Percentiles rank a stretch among this genome's conserved stretches.
These are phyloP conservation scores for Chiua virens DNA, from an alignment of 768 basidiomycete species.

Conservation along the genomic window DNA sequence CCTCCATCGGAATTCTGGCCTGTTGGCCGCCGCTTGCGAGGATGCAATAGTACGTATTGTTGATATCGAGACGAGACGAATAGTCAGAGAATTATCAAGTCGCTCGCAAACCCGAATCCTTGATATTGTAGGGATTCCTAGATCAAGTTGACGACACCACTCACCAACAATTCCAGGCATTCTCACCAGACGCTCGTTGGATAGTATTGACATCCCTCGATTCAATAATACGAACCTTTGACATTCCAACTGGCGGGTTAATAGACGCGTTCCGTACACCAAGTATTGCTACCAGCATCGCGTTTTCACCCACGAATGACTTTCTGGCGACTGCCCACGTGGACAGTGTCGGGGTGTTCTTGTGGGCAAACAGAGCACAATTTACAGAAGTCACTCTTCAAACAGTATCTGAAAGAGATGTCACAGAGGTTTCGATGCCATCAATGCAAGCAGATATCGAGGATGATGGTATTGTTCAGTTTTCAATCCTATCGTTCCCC, in stretches of 20 bases:
- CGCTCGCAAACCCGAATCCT: constrained; percentile 85
- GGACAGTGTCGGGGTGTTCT: constrained; percentile 89
- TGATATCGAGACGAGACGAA: constrained; percentile 85
- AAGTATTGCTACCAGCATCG: constrained; percentile 84
- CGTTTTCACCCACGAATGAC: constrained; percentile 94
- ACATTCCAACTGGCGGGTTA: constrained; percentile 88
- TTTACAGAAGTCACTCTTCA: constrained; percentile 84
- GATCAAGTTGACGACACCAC: neutral
- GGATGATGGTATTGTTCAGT: constrained; percentile 64
- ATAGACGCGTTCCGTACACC: constrained; percentile 91
- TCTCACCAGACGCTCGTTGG: constrained; percentile 96
- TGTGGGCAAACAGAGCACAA: constrained; percentile 99
- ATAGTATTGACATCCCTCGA: constrained; percentile 86
- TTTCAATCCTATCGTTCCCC: neutral
- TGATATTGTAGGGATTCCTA: constrained; percentile 66
- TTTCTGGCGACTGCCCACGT: constrained; percentile 95
- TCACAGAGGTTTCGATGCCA: constrained; percentile 70
- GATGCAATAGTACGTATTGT: constrained; percentile 83
- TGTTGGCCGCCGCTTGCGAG: constrained; percentile 83
- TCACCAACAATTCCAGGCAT: constrained; percentile 54
- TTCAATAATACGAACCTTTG: constrained; percentile 91
- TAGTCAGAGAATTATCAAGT: constrained; percentile 81
- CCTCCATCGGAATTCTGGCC: constrained; percentile 81
- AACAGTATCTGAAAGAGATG: constrained; percentile 73
- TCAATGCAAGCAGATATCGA: constrained; percentile 81